Evolutionary conservation across 1,139 yeast genomes (phyloP).

Genomic region (Taiozyma sp.): DNA sequence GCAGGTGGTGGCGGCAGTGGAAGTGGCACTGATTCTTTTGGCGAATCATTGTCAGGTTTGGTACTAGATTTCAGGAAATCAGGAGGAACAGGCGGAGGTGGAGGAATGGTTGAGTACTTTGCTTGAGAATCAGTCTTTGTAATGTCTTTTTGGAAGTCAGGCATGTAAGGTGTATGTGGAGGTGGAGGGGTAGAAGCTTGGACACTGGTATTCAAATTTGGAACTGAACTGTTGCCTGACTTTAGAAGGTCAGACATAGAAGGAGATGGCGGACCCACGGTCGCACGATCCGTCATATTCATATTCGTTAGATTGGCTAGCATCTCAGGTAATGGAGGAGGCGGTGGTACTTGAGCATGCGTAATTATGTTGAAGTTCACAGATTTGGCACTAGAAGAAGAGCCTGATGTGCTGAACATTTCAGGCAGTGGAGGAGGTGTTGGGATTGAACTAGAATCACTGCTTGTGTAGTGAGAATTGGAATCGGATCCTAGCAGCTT

Average conservation of each 20-base stretch:
- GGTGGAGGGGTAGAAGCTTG: not conserved
- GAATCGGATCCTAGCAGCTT: not conserved
- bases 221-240: not conserved
- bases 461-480: not conserved
- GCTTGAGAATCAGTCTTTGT: constrained; percentile 3
- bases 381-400: not conserved
- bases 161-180: not conserved
- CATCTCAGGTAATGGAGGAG: not conserved
- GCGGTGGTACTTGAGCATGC: not conserved
- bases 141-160: not conserved
- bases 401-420: not conserved
- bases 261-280: not conserved
- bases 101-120: constrained; percentile 29
- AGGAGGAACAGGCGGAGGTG: constrained; percentile 27
- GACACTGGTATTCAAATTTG: not conserved
- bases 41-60: not conserved
- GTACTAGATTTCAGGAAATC: constrained; percentile 14
- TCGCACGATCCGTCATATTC: not conserved
- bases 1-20: constrained; percentile 34
- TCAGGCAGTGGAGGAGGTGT: constrained; percentile 28
- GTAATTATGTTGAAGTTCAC: not conserved
- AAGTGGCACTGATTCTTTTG: constrained; percentile 20
- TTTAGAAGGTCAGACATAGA: not conserved
- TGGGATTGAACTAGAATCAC: constrained; percentile 20
- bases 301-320: not conserved